Conservation (phyloP, 2,329 filamentous ascomycete genomes). For the Davidsoniella eucalypti region DNA sequence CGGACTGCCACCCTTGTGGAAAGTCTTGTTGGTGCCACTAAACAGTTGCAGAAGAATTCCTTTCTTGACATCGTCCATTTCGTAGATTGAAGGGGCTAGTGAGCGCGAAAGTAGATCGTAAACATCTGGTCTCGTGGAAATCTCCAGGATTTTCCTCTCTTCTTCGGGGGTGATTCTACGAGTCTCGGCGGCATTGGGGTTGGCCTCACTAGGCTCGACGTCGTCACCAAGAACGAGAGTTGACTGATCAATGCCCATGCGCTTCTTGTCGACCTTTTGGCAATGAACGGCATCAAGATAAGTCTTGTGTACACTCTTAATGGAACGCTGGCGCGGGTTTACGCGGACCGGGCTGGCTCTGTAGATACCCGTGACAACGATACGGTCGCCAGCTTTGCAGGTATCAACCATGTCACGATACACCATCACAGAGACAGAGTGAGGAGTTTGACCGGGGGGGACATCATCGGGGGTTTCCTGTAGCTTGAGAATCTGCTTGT, state of each 20-base stretch:
- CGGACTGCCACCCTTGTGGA: constrained; percentile 88
- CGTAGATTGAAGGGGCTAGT: constrained; percentile 85
- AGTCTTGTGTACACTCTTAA: constrained; percentile 96
- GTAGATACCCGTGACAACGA: constrained; percentile 94
- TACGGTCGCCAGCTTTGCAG: constrained; percentile 92
- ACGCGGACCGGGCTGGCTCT: constrained; percentile 84
- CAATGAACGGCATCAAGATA: constrained; percentile 92
- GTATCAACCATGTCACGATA: constrained; percentile 96
- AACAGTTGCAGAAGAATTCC: constrained; percentile 93
- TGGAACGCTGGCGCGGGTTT: constrained; percentile 78
- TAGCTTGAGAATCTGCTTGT: constrained; percentile 97
- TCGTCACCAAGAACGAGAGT: constrained; percentile 60
- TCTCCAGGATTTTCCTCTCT: constrained; percentile 72
- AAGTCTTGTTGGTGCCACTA: constrained; percentile 94
- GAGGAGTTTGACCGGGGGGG: constrained; percentile 88
- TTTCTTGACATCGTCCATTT: constrained; percentile 98
- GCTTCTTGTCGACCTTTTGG: constrained; percentile 90
- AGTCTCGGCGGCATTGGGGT: constrained; percentile 34
- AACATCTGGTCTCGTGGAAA: constrained; percentile 64
- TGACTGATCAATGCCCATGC: constrained; percentile 77
- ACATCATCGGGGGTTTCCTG: constrained; percentile 94
- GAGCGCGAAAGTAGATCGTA: constrained; percentile 87
- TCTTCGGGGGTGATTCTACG: constrained; percentile 75
- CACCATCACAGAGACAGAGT: constrained; percentile 88
- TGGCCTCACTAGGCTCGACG: constrained; percentile 30